Base-by-base conservation (phyloP, 805 yeast species). In the Scheffersomyces stipitis region DNA sequence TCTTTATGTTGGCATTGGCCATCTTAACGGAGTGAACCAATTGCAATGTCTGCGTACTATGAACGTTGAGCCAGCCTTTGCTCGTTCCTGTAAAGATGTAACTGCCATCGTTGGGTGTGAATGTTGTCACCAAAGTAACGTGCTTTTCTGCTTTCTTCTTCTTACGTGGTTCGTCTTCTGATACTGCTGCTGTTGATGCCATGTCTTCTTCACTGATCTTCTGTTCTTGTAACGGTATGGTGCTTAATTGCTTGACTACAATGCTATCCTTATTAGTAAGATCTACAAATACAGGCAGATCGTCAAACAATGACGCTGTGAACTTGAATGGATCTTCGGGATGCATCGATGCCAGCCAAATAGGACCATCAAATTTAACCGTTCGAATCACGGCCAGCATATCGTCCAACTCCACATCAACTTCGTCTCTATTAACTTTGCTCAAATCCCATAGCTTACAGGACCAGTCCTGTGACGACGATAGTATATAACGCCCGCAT, bases 381-480 rank as follows among this genome's bases (percentile, higher is more conserved):
- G 57, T 66, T 40, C 73, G 65, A 30, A 69, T 53, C 34, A 76
- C 67, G 32, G 67, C 56, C 35, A 40, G 44, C 24, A 37, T 43
- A 6, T 38, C 34, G 28, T 29, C 37, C 30, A 26, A 23, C 28
- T 15, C 15, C 18, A 14, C 6, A 9, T 37, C 49, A 27, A 54
- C 42, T 14, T 18, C 35, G 23, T 34, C 42, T 5, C 33, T 15
- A 36, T 65, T 60, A 30, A 53, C 59, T 29, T 40, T 37, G 17
- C 58, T 45, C 43, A 90, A 59, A 61, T 88, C 96, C 96, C 96
- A 90, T 20, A 89, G 53, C 33, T 83, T 78, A 28, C 83, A 76
- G 34, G 71, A 73, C 93, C 96, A 89, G 57, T 91, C 97, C 49
- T 88, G 78, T 0, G 90, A 78, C 10, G 88, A 69, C 3, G 86